Evolutionary conservation across 306 rosid species (phyloP).

Genomic region (Lagenaria siceraria): DNA sequence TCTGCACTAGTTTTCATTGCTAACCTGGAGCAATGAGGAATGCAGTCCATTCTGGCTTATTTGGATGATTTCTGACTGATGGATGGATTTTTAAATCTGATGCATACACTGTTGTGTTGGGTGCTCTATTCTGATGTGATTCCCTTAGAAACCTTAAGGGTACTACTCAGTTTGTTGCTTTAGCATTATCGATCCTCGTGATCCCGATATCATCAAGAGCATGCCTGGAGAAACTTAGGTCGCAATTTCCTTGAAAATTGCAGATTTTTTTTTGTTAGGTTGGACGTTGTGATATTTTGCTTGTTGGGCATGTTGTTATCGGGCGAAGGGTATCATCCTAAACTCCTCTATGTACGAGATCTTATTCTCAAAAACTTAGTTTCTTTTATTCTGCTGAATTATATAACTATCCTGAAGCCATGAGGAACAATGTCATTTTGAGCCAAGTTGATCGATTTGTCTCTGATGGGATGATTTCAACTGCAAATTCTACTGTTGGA

Average conservation of each 20-base stretch:
- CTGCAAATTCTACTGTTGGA: background rate
- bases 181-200: background rate
- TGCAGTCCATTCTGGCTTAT: background rate
- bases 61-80: background rate
- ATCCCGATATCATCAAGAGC: conserved; percentile 26
- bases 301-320: conserved; percentile 3
- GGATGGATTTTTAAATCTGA: background rate
- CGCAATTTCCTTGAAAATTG: background rate
- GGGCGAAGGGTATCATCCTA: background rate
- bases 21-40: background rate
- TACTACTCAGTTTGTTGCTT: background rate
- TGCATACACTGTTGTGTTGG: background rate
- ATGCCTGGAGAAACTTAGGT: conserved; percentile 19
- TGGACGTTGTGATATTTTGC: background rate
- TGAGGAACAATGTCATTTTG: background rate
- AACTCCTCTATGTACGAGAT: background rate
- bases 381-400: background rate
- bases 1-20: background rate
- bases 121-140: too few relatives aligned
- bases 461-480: background rate
- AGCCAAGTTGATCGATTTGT: background rate
- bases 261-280: conserved; percentile 19
- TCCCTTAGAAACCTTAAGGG: background rate
- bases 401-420: background rate
- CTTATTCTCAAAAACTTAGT: background rate